phyloP scores from a whole-genome alignment of 768 basidiomycete genomes.

The Tubosaeta sp. region DNA sequence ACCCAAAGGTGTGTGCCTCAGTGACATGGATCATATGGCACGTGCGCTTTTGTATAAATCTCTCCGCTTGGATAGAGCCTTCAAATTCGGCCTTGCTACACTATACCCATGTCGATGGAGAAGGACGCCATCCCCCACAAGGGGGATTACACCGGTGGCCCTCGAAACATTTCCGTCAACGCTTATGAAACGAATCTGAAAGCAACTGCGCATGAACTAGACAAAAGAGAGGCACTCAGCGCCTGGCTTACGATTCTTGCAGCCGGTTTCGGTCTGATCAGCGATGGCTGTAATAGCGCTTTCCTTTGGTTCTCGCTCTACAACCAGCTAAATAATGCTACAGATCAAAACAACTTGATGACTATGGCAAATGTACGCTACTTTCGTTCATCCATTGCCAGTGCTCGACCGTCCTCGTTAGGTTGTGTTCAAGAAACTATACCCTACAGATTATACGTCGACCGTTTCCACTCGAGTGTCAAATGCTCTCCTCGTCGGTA shows the following conservation, averaged over 20 bases:
- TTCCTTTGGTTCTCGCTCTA: background rate
- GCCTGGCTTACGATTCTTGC: conserved; percentile 61
- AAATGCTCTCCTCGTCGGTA: conserved; percentile 67
- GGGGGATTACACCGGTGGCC: conserved; percentile 6
- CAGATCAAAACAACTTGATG: conserved; percentile 71
- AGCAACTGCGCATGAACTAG: conserved; percentile 19
- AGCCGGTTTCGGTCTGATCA: conserved; percentile 61
- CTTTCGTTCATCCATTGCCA: background rate
- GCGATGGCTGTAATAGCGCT: conserved; percentile 48
- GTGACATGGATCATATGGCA: conserved; percentile 4
- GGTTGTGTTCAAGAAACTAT: conserved; percentile 64
- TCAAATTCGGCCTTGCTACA: background rate
- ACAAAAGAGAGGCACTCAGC: conserved; percentile 45
- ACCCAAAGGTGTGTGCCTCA: conserved; percentile 7
- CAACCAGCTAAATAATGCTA: conserved; percentile 5
- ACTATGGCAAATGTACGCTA: conserved; percentile 56
- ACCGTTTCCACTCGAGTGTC: conserved; percentile 63
- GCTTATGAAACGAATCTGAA: conserved; percentile 22
- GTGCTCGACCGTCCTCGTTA: conserved; percentile 24
- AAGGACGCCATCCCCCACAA: conserved; percentile 11
- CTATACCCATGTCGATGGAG: conserved; percentile 19
- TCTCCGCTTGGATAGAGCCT: background rate
- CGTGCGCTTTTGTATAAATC: conserved; percentile 29
- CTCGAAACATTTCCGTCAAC: conserved; percentile 19
- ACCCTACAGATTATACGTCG: conserved; percentile 59